These are phyloP conservation scores for Apiotrichum brassicae DNA, from an alignment of 1,284 basidiomycete genomes.

Conservation along the genomic window DNA sequence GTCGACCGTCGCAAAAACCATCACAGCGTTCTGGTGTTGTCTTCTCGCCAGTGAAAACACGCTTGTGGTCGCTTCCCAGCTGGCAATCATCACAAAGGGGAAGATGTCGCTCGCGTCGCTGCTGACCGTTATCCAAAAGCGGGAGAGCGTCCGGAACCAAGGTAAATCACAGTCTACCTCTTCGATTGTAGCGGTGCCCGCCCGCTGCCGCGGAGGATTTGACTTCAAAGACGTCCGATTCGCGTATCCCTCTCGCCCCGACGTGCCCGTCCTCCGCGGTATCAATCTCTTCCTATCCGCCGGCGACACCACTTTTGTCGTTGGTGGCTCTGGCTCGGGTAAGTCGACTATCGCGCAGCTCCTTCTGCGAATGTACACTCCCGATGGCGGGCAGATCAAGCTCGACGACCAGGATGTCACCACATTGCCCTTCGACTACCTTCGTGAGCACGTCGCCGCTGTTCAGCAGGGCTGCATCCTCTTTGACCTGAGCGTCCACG, in stretches of 20 bases:
- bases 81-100: conserved; percentile 73
- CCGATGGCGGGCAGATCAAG: conserved; percentile 58
- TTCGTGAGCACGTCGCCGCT: conserved; percentile 64
- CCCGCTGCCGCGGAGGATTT: conserved; percentile 66
- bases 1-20: conserved; percentile 67
- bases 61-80: conserved; percentile 69
- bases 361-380: conserved; percentile 70
- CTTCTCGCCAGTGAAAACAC: conserved; percentile 79
- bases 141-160: conserved; percentile 18
- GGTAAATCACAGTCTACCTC: conserved; percentile 14
- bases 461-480: conserved; percentile 72
- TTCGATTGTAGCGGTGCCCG: conserved; percentile 31
- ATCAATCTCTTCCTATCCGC: conserved; percentile 63
- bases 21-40: conserved; percentile 95
- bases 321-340: conserved; percentile 83
- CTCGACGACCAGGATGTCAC: conserved; percentile 76
- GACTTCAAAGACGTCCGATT: conserved; percentile 70
- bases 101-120: conserved; percentile 75
- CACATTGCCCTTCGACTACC: conserved; percentile 70
- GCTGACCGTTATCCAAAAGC: conserved; percentile 54
- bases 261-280: conserved; percentile 45
- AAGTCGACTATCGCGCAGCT: conserved; percentile 87
- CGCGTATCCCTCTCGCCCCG: conserved; percentile 73
- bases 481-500: conserved; percentile 74
- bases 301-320: conserved; percentile 82